Base-by-base conservation (phyloP, 2,329 filamentous ascomycete species). In the Hirsutella thompsonii region DNA sequence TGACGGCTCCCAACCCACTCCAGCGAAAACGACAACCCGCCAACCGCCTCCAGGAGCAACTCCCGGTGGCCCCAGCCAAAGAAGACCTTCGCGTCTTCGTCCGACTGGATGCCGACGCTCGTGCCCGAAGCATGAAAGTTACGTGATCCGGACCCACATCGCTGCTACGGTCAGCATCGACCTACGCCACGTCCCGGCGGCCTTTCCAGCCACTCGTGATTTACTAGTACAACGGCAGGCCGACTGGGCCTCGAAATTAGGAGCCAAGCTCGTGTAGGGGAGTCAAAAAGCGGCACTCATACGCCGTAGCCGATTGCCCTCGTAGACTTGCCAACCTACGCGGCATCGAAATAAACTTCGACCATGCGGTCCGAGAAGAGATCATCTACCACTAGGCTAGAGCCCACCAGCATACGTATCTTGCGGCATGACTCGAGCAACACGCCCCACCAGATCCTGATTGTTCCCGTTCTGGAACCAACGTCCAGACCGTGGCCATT, bases 91-190 rank as follows among this genome's bases (percentile, higher is more conserved):
- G n/a, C n/a, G 42, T 46, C 42, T 47, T 47, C 32, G 39, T 47
- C 37, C 44, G 46, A 14, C 42, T 47, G 8, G 44, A 39, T 10
- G 40, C 44, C 20, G 40, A 38, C 28, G 46, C 46, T 20, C 41
- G 35, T 36, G 43, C 43, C n/a, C 43, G 45, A 29, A 35, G 38
- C 37, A 44, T 23, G 44, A 18, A 8, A 21, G 35, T 34, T 46
- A 46, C 37, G 42, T 36, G 18, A 44, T 44, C 38, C 30, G 37
- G 36, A 38, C 42, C 28, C 37, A 44, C 19, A 42, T 49, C 13
- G 21, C 30, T 18, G 34, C 36, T 20, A 49, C 45, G 41, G 43
- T 42, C 23, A 36, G 44, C 14, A 28, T 46, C 11, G 29, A 45
- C 20, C 43, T 38, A 26, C 21, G 38, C 26, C 39, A 40, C 26